Percentiles rank a stretch among this genome's conserved stretches.
Conservation (phyloP, 495 filamentous ascomycete species). For the Pyronema domesticum region DNA sequence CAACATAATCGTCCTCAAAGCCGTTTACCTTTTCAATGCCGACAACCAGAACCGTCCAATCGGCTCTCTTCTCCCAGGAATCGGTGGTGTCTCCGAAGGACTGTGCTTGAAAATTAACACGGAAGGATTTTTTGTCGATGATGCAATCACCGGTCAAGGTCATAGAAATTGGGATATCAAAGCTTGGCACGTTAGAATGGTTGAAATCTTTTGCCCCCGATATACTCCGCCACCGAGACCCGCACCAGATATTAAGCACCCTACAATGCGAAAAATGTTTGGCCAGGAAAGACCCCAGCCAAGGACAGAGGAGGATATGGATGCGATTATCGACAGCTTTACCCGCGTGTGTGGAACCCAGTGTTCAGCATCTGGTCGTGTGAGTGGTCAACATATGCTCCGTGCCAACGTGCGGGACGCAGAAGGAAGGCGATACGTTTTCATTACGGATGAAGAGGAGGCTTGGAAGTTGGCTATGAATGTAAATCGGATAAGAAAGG, state of each 20-base stretch:
- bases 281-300: neutral
- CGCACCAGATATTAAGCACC: conserved; percentile 4
- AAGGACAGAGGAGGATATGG: conserved; percentile 15
- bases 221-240: conserved; percentile 17
- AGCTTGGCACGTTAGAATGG: conserved; percentile 82
- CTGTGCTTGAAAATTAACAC: conserved; percentile 68
- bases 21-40: conserved; percentile 79
- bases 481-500: conserved; percentile 52
- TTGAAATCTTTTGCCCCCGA: conserved; percentile 74
- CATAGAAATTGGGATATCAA: conserved; percentile 97
- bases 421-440: conserved; percentile 67
- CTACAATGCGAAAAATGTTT: conserved; percentile 2
- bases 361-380: neutral
- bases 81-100: conserved; percentile 65
- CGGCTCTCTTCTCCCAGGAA: conserved; percentile 59
- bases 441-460: conserved; percentile 64
- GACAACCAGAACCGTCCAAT: conserved; percentile 62
- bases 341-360: neutral
- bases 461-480: conserved; percentile 85
- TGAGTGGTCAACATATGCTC: conserved; percentile 45
- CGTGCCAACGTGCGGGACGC: conserved; percentile 68
- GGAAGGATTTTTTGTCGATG: conserved; percentile 90
- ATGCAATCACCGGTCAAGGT: conserved; percentile 61
- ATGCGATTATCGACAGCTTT: conserved; percentile 14
- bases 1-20: conserved; percentile 83